Evolutionary conservation across 192 early-diverging fungal species (phyloP).

Genomic region (Rhizophlyctis rosea): DNA sequence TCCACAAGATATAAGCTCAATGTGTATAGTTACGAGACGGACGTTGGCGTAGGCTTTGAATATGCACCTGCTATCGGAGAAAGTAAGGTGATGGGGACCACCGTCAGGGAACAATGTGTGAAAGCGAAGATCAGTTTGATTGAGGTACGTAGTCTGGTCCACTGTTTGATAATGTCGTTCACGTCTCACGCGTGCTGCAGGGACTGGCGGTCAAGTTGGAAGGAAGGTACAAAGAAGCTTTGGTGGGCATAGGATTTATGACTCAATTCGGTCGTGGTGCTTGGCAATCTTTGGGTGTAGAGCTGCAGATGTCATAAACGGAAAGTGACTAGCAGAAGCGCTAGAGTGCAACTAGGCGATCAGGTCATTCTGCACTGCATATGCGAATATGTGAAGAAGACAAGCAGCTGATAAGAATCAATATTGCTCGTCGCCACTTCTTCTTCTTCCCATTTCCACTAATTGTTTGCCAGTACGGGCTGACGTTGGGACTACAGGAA

Average conservation of each 20-base stretch:
- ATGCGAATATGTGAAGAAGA: too few species aligned
- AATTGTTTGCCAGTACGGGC: constrained; percentile 41
- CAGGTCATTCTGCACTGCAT: too few species aligned
- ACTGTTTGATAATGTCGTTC: neutral
- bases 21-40: constrained; percentile 85
- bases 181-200: constrained; percentile 20
- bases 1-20: constrained; percentile 89
- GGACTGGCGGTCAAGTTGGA: constrained; percentile 72
- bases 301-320: constrained; percentile 34
- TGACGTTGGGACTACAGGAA: constrained; percentile 49
- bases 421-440: neutral
- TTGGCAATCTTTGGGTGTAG: constrained; percentile 32
- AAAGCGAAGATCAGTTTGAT: constrained; percentile 53
- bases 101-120: constrained; percentile 50
- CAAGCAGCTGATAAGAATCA: neutral
- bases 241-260: constrained; percentile 67
- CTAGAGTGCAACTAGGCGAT: too few species aligned
- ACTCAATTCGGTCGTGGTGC: constrained; percentile 51
- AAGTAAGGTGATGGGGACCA: constrained; percentile 51
- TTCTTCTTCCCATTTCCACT: constrained; percentile 23
- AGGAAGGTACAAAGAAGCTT: constrained; percentile 58
- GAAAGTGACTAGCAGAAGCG: too few species aligned
- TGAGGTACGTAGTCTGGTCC: constrained; percentile 18
- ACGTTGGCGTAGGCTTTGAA: constrained; percentile 83
- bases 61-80: constrained; percentile 58